Conservation (phyloP, 2,329 filamentous ascomycete genomes). For the Berkeleyomyces rouxiae region DNA sequence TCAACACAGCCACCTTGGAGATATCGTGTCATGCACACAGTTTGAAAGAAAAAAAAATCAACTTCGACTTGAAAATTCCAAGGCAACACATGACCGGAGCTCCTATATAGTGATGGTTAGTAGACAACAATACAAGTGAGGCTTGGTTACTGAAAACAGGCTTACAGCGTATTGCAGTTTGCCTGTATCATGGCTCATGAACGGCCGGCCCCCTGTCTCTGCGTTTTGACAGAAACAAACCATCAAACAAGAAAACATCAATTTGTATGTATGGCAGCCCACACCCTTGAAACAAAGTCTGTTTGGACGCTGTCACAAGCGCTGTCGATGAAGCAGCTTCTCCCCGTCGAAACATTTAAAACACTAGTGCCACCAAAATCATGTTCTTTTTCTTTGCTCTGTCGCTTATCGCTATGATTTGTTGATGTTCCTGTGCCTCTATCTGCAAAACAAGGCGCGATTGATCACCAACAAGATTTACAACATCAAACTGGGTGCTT, state of each 20-base stretch:
- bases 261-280: background rate
- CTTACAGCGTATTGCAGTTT: background rate
- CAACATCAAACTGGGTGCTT: too few species aligned
- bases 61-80: too few species aligned
- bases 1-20: background rate
- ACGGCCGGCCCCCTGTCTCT: background rate
- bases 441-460: background rate
- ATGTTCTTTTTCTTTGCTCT: background rate
- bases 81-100: too few species aligned
- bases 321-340: background rate
- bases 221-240: background rate
- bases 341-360: background rate
- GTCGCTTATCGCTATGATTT: background rate
- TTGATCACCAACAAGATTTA: background rate
- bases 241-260: background rate
- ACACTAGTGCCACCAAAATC: background rate
- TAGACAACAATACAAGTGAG: background rate
- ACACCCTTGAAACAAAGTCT: background rate
- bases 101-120: background rate
- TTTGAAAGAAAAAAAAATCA: too few species aligned
- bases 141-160: background rate
- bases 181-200: background rate
- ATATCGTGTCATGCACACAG: too few species aligned
- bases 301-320: background rate
- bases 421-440: background rate